phyloP scores from a whole-genome alignment of 1,284 basidiomycete genomes.

The Boletellus deceptivus region DNA sequence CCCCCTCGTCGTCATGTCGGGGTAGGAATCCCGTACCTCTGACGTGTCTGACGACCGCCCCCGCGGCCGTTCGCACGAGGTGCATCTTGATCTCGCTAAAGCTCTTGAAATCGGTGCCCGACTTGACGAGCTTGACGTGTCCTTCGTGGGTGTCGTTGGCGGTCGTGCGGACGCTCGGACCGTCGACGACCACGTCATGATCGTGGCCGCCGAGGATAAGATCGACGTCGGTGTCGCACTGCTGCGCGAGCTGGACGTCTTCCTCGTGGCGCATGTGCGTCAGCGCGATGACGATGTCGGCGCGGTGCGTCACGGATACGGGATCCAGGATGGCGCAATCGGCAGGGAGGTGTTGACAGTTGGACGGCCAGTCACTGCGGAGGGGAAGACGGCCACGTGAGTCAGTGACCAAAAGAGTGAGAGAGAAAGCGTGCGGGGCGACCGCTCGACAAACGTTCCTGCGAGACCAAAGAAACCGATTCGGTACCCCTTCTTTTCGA shows the following conservation, averaged over 20 bases:
- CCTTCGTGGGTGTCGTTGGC: constrained; percentile 4
- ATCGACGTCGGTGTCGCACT: constrained; percentile 4
- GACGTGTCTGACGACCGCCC: neutral
- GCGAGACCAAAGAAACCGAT: constrained; percentile 9
- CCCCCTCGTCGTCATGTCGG: no score
- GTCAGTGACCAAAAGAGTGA: neutral
- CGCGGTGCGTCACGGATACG: constrained; percentile 9
- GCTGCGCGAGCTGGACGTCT: neutral
- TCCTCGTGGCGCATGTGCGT: constrained; percentile 20
- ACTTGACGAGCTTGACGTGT: constrained; percentile 7
- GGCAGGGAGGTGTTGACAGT: constrained; percentile 9
- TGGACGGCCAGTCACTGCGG: constrained; percentile 5
- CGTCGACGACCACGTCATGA: constrained; percentile 15
- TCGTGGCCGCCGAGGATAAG: constrained; percentile 13
- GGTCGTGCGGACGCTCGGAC: neutral
- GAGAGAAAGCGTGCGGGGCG: neutral
- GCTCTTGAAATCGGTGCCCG: constrained; percentile 7
- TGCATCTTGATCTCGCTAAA: constrained; percentile 9
- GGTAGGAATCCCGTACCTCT: neutral
- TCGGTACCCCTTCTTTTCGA: constrained; percentile 2
- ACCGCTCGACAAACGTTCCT: constrained; percentile 8
- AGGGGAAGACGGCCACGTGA: neutral
- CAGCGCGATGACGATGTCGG: constrained; percentile 13
- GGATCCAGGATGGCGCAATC: constrained; percentile 11
- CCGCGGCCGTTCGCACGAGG: constrained; percentile 1